Evolutionary conservation across 768 basidiomycete species (phyloP).

Genomic region (Lentinula edodes): DNA sequence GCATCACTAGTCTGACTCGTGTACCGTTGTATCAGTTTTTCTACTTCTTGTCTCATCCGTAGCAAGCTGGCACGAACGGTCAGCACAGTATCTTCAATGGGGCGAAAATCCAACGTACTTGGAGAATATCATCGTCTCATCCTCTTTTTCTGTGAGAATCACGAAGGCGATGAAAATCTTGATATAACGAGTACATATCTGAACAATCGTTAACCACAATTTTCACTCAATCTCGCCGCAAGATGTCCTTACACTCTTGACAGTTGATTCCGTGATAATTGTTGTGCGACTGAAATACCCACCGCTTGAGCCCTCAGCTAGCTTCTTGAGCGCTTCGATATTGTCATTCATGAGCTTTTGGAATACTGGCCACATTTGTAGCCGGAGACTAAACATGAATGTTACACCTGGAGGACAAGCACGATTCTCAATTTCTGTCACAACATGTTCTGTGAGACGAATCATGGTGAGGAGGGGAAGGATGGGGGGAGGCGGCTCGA

Average conservation of each 20-base stretch:
- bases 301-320: constrained; percentile 65
- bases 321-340: constrained; percentile 72
- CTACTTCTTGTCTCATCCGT: constrained; percentile 80
- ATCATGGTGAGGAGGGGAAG: constrained; percentile 87
- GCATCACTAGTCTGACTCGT: constrained; percentile 61
- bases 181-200: constrained; percentile 77
- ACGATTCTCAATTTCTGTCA: constrained; percentile 69
- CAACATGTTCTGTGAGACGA: constrained; percentile 78
- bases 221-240: neutral
- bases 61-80: constrained; percentile 48
- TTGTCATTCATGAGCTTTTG: constrained; percentile 85
- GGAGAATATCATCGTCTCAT: constrained; percentile 95
- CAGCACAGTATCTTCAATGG: neutral
- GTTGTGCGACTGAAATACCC: constrained; percentile 60
- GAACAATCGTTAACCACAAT: constrained; percentile 2
- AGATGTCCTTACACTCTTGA: constrained; percentile 48
- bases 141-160: constrained; percentile 72
- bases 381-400: constrained; percentile 72
- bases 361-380: constrained; percentile 92
- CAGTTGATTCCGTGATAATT: constrained; percentile 61
- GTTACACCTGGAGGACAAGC: constrained; percentile 76
- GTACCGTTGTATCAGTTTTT: constrained; percentile 70
- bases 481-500: constrained; percentile 72
- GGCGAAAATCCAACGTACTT: constrained; percentile 51
- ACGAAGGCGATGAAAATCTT: constrained; percentile 80